Conservation (phyloP, 805 yeast species). For the Peterozyma xylosa region DNA sequence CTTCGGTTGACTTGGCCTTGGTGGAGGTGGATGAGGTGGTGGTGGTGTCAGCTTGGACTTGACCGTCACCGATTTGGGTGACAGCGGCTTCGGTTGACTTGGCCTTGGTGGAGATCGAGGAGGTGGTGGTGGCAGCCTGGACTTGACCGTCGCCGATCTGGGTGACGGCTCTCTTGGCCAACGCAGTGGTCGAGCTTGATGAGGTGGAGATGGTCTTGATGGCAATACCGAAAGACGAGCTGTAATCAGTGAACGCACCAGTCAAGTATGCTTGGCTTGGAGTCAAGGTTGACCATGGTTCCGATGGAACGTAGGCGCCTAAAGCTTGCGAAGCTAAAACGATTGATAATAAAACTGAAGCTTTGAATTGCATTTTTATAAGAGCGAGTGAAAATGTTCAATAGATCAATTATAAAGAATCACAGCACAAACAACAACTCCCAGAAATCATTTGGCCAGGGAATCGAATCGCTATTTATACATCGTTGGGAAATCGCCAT, state of each 20-base stretch:
- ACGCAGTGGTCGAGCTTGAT: slow-evolving; percentile 22
- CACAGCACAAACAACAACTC: neutral
- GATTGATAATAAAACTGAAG: slow-evolving; percentile 8
- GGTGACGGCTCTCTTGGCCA: slow-evolving; percentile 26
- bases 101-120: slow-evolving; percentile 18
- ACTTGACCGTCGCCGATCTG: slow-evolving; percentile 43
- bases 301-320: slow-evolving; percentile 50
- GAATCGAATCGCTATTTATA: too few relatives aligned
- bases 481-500: too few relatives aligned
- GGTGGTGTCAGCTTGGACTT: slow-evolving; percentile 31
- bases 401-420: neutral
- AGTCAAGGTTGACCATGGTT: slow-evolving; percentile 60
- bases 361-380: slow-evolving; percentile 2
- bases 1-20: slow-evolving; percentile 25
- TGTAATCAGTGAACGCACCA: slow-evolving; percentile 50
- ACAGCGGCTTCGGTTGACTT: slow-evolving; percentile 20
- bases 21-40: slow-evolving; percentile 22
- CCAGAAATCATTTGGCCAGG: too few relatives aligned
- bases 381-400: neutral
- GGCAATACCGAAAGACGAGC: slow-evolving; percentile 59
- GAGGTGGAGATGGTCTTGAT: slow-evolving; percentile 37
- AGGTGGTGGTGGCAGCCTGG: slow-evolving; percentile 25
- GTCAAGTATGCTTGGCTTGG: slow-evolving; percentile 42
- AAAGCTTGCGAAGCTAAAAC: slow-evolving; percentile 28
- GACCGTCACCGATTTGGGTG: slow-evolving; percentile 40